These are phyloP conservation scores for Ophiocordyceps polyrhachis-furcata DNA, from an alignment of 2,329 filamentous ascomycete species.

Conservation along the genomic window DNA sequence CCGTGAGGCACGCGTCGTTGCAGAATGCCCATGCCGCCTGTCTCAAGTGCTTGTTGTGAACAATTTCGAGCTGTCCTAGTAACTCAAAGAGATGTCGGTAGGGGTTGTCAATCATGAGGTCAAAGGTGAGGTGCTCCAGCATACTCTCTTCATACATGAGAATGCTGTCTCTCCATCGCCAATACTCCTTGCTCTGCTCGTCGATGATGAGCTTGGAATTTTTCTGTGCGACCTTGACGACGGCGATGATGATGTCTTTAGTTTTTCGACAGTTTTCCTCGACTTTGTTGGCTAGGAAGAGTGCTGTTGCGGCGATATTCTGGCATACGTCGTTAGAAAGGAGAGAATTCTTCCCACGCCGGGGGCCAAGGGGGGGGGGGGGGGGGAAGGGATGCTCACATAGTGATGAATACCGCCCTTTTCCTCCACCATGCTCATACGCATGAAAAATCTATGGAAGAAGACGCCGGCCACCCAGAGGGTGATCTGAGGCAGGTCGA, in stretches of 20 bases:
- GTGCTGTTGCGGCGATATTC: conserved; percentile 72
- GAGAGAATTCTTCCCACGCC: too few species aligned
- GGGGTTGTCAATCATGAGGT: conserved; percentile 76
- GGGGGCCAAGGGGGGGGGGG: neutral
- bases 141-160: conserved; percentile 83
- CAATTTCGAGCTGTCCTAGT: conserved; percentile 51
- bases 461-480: conserved; percentile 84
- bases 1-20: conserved; percentile 75
- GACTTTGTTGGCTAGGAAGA: conserved; percentile 92
- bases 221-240: conserved; percentile 89
- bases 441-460: conserved; percentile 93
- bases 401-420: conserved; percentile 77
- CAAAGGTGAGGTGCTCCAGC: conserved; percentile 82
- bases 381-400: conserved; percentile 29
- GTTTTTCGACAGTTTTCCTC: conserved; percentile 96
- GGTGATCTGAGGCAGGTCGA: conserved; percentile 82
- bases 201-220: conserved; percentile 79
- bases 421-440: conserved; percentile 58
- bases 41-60: conserved; percentile 64
- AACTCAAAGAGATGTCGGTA: conserved; percentile 73
- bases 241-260: conserved; percentile 81
- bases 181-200: conserved; percentile 95
- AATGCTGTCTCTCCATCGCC: conserved; percentile 92
- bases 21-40: conserved; percentile 88
- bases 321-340: conserved; percentile 14